Evolutionary conservation across 164 flowering plant species (phyloP).

Genomic region (Berberis thunbergii): DNA sequence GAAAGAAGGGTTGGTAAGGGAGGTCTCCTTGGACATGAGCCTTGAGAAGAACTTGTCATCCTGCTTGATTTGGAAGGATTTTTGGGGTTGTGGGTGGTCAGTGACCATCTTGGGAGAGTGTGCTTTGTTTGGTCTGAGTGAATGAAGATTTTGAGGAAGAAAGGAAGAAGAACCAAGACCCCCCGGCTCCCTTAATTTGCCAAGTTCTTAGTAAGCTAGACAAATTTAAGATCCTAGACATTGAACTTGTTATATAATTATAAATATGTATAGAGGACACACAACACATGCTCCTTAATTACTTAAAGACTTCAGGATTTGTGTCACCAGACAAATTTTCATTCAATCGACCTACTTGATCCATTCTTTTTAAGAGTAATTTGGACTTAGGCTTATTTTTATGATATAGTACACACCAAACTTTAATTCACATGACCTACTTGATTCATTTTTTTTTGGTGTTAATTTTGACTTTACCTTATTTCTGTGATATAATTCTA

Average conservation of each 20-base stretch:
- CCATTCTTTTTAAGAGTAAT: too few relatives aligned
- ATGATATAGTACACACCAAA: background rate
- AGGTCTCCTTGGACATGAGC: slow-evolving; percentile 39
- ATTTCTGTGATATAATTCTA: too few relatives aligned
- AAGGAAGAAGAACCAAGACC: background rate
- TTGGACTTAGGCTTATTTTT: background rate
- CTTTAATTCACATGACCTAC: background rate
- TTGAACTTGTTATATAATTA: background rate
- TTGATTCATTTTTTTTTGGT: background rate
- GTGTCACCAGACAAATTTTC: too few relatives aligned
- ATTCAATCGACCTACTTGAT: too few relatives aligned
- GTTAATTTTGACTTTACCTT: background rate
- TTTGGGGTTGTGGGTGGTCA: slow-evolving; percentile 16
- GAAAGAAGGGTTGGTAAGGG: slow-evolving; percentile 34
- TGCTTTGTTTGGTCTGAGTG: background rate
- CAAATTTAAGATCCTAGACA: background rate
- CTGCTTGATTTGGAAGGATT: slow-evolving; percentile 33
- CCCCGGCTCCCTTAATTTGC: background rate
- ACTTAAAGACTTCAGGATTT: background rate
- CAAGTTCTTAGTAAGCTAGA: background rate
- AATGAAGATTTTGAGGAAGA: background rate
- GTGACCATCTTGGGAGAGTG: background rate
- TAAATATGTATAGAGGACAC: background rate
- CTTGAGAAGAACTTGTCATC: slow-evolving; percentile 50
- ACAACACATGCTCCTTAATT: background rate